Evolutionary conservation across 192 early-diverging fungal genomes (phyloP).

Genomic region (Powellomyces hirtus): DNA sequence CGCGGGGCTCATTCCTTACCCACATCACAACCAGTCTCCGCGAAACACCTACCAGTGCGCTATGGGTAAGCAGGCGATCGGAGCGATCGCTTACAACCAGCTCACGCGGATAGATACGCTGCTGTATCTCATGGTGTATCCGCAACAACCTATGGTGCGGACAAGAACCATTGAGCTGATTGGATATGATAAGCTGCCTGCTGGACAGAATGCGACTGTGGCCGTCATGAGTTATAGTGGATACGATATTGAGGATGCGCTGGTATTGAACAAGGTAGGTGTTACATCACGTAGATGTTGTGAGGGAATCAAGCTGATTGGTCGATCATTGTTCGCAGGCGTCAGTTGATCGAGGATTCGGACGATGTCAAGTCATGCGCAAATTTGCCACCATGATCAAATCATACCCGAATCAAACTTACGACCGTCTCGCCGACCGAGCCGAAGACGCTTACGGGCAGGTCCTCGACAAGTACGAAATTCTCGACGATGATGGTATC

Average conservation of each 20-base stretch:
- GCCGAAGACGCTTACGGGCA: constrained; percentile 37
- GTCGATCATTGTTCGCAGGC: constrained; percentile 39
- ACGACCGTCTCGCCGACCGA: constrained; percentile 74
- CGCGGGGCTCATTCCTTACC: constrained; percentile 97
- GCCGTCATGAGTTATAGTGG: constrained; percentile 97
- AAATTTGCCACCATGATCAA: constrained; percentile 85
- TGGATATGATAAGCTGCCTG: constrained; percentile 85
- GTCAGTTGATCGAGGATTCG: constrained; percentile 93
- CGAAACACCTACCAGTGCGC: constrained; percentile 96
- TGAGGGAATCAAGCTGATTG: neutral
- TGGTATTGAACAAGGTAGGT: constrained; percentile 85
- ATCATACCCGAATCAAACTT: constrained; percentile 85
- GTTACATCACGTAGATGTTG: neutral
- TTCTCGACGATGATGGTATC: constrained; percentile 87
- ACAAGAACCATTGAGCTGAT: constrained; percentile 97
- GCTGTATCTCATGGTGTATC: constrained; percentile 93
- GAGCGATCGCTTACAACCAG: constrained; percentile 94
- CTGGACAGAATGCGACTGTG: constrained; percentile 75
- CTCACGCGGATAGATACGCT: constrained; percentile 91
- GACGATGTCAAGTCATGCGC: constrained; percentile 89
- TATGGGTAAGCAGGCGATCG: constrained; percentile 99
- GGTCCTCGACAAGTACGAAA: constrained; percentile 55
- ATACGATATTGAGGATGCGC: constrained; percentile 98
- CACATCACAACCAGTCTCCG: constrained; percentile 98
- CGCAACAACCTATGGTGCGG: constrained; percentile 97